Evolutionary conservation across 2,329 filamentous ascomycete species (phyloP).

Genomic region (Paracoccidioides brasiliensis): DNA sequence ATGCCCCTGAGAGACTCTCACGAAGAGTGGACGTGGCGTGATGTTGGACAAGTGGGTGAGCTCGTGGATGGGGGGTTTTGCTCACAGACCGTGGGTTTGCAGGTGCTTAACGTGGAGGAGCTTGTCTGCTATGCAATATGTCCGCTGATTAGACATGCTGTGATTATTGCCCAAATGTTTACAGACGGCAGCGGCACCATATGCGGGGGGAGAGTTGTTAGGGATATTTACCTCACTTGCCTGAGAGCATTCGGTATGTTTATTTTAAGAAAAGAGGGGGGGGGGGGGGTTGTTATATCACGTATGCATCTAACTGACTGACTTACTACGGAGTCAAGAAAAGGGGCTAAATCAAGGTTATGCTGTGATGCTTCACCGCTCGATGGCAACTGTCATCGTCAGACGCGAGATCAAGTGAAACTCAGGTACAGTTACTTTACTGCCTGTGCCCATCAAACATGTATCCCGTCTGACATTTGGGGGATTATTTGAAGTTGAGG

Average conservation of each 20-base stretch:
- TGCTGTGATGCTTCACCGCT: too few relatives aligned
- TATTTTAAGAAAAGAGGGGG: too few relatives aligned
- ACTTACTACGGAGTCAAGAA: too few relatives aligned
- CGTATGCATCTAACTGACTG: too few relatives aligned
- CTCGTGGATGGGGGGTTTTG: neutral
- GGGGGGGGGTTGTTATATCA: too few relatives aligned
- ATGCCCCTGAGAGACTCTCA: neutral
- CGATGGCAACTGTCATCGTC: too few relatives aligned
- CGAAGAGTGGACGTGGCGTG: neutral
- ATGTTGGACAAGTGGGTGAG: too few relatives aligned
- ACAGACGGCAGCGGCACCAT: neutral
- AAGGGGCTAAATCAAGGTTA: too few relatives aligned
- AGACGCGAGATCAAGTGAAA: neutral
- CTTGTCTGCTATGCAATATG: neutral
- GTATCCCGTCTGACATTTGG: neutral
- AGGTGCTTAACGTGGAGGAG: neutral
- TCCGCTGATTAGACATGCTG: neutral
- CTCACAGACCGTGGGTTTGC: neutral
- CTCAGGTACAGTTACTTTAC: neutral
- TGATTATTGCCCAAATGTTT: neutral
- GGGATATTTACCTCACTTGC: neutral
- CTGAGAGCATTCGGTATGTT: too few relatives aligned
- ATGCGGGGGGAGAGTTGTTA: neutral
- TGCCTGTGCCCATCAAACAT: neutral
- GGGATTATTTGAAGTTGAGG: neutral